phyloP scores from a whole-genome alignment of 2,329 filamentous ascomycete species.

The Diaporthe amygdali region DNA sequence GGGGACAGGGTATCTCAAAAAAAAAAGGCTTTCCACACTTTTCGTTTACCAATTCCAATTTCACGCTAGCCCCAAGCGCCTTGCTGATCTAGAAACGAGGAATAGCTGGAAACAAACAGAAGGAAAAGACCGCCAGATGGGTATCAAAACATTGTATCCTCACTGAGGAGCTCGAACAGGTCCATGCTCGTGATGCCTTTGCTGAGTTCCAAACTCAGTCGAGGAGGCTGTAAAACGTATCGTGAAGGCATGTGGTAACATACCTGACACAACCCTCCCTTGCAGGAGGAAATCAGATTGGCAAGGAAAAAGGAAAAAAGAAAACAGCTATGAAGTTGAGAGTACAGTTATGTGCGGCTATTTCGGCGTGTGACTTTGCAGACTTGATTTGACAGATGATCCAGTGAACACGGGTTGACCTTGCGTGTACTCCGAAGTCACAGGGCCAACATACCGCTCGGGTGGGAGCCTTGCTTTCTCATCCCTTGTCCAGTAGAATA shows the following conservation, averaged over 20 bases:
- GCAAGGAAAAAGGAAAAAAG: background rate
- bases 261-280: background rate
- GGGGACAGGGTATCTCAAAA: background rate
- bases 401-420: background rate
- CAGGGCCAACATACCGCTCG: slow-evolving; percentile 24
- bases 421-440: slow-evolving; percentile 18
- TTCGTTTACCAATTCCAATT: background rate
- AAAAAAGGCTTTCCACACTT: background rate
- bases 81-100: background rate
- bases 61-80: background rate
- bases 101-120: background rate
- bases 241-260: background rate
- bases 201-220: background rate
- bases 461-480: slow-evolving; percentile 32
- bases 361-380: background rate
- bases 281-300: background rate
- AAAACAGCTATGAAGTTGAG: background rate
- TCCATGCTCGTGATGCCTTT: background rate
- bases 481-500: slow-evolving; percentile 47
- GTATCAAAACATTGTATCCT: slow-evolving; percentile 4
- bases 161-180: background rate
- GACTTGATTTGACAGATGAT: background rate
- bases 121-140: background rate
- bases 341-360: background rate
- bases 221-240: background rate